phyloP scores from a whole-genome alignment of 2,329 filamentous ascomycete species.

The Alternaria sp. region DNA sequence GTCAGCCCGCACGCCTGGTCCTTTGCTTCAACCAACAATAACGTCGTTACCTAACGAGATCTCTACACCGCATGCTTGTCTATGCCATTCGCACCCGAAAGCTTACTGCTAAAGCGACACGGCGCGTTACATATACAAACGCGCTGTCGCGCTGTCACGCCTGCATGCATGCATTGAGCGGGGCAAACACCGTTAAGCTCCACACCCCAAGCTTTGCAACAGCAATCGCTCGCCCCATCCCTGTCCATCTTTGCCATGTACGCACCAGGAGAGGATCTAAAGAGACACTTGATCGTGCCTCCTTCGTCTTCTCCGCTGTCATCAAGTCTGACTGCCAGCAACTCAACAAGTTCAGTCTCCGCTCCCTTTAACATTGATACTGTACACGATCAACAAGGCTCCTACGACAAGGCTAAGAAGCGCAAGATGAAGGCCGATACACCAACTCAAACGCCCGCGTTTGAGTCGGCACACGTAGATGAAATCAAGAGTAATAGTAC shows the following conservation, averaged over 20 bases:
- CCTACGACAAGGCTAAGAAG: not conserved
- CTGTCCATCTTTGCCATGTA: conserved; percentile 12
- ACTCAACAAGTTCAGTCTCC: not conserved
- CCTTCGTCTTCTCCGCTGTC: conserved; percentile 28
- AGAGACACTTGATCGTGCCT: conserved; percentile 30
- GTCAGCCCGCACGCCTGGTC: not conserved
- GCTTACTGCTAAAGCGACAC: not conserved
- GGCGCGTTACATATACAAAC: conserved; percentile 11
- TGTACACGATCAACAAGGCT: not conserved
- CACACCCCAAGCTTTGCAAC: not conserved
- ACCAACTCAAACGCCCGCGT: not conserved
- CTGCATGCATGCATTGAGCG: conserved; percentile 1
- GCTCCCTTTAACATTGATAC: not conserved
- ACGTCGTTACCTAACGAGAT: not conserved
- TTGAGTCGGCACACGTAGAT: not conserved
- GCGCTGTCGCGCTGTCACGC: conserved; percentile 37
- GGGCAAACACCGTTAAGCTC: not conserved
- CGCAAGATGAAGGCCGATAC: conserved; percentile 23
- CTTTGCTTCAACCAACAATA: not conserved
- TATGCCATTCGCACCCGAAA: not conserved
- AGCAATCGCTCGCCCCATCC: conserved; percentile 13
- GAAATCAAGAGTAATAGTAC: not conserved
- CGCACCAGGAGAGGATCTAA: conserved; percentile 30
- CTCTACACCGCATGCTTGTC: not conserved
- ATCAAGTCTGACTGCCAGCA: conserved; percentile 11